Evolutionary conservation across 768 basidiomycete genomes (phyloP).

Genomic region (Polyporus arcularius): DNA sequence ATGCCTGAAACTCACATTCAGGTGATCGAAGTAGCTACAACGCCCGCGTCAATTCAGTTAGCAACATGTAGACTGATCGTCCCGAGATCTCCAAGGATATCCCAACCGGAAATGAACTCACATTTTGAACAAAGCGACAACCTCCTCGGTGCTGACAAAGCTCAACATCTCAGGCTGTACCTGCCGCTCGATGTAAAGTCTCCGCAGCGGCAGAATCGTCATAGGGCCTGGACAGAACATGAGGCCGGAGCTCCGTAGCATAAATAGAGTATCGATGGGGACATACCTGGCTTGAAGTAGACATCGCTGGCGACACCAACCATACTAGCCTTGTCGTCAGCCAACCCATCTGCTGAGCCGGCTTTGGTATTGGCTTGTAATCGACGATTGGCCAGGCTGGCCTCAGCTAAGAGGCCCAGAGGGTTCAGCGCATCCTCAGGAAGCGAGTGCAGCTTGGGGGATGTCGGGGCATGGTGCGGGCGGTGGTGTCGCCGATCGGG

Average conservation of each 20-base stretch:
- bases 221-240: constrained; percentile 62
- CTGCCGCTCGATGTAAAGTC: constrained; percentile 85
- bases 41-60: constrained; percentile 13
- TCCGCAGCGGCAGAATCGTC: constrained; percentile 81
- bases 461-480: constrained; percentile 40
- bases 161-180: constrained; percentile 92
- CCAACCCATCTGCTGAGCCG: constrained; percentile 15
- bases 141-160: constrained; percentile 86
- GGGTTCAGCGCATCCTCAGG: constrained; percentile 94
- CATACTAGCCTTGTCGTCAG: constrained; percentile 29
- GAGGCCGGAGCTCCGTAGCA: background rate
- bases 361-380: constrained; percentile 44
- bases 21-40: constrained; percentile 70
- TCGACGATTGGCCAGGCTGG: constrained; percentile 74
- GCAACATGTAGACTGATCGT: background rate
- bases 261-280: constrained; percentile 2
- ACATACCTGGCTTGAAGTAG: constrained; percentile 89
- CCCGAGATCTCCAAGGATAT: constrained; percentile 1
- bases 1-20: constrained; percentile 54
- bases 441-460: constrained; percentile 86
- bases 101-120: constrained; percentile 39
- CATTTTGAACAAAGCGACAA: constrained; percentile 90
- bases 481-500: constrained; percentile 42
- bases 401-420: constrained; percentile 89
- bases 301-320: constrained; percentile 83